Evolutionary conservation across 768 basidiomycete species (phyloP).

Genomic region (Russula earlei): DNA sequence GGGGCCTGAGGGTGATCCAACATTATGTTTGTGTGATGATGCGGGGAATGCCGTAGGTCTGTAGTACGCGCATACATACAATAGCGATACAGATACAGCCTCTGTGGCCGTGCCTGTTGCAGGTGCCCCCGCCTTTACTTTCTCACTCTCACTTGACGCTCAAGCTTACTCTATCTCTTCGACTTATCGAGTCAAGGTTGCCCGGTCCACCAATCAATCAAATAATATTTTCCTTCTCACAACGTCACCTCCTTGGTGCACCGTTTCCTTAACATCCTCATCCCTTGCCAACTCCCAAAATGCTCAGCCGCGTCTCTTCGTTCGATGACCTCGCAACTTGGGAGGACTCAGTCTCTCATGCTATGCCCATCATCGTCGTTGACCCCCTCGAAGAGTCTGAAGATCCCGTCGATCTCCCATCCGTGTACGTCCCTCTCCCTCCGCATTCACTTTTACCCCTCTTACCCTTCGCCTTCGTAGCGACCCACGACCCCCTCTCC

Average conservation of each 20-base stretch:
- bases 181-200: neutral
- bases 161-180: neutral
- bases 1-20: no score
- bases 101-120: no score
- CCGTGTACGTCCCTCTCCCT: slow-evolving; percentile 5
- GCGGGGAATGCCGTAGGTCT: no score
- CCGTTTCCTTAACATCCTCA: neutral
- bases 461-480: slow-evolving; percentile 13
- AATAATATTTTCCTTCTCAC: neutral
- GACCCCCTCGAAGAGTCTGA: slow-evolving; percentile 17
- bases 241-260: neutral
- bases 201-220: neutral
- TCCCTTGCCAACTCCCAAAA: neutral
- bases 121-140: no score
- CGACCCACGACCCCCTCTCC: slow-evolving; percentile 22
- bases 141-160: no score
- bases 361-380: slow-evolving; percentile 14
- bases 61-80: no score
- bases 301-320: slow-evolving; percentile 19
- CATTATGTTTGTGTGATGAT: no score
- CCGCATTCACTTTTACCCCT: neutral
- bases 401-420: slow-evolving; percentile 12
- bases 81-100: no score
- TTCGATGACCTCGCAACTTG: slow-evolving; percentile 22
- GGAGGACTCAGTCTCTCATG: slow-evolving; percentile 18